Percentiles rank a stretch among this genome's conserved stretches.
Evolutionary conservation across 495 filamentous ascomycete genomes (phyloP).

Genomic region (Neurospora terricola): DNA sequence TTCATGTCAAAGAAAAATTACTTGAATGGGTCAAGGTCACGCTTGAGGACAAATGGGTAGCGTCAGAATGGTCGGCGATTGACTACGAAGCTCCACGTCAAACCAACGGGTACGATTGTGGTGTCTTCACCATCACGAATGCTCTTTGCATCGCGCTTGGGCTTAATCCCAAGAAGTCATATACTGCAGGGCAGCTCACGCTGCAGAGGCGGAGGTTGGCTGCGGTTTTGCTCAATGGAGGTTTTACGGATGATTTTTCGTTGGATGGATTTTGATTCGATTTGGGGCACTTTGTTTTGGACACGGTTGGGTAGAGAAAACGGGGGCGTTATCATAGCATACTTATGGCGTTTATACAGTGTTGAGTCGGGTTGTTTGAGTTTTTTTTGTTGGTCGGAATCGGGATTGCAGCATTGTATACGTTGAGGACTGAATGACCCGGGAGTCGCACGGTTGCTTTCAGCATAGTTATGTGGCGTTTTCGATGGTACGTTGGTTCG

Average conservation of each 20-base stretch:
- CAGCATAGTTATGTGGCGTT: neutral
- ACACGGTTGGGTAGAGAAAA: neutral
- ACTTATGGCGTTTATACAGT: neutral
- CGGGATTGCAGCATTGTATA: neutral
- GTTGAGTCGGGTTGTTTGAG: neutral
- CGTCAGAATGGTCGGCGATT: conserved; percentile 52
- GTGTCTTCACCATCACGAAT: conserved; percentile 68
- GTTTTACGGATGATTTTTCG: conserved; percentile 42
- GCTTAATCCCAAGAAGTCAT: conserved; percentile 46
- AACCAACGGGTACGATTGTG: conserved; percentile 67
- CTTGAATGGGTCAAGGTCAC: conserved; percentile 47
- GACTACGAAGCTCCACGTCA: conserved; percentile 44
- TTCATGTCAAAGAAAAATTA: conserved; percentile 9
- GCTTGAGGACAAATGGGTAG: conserved; percentile 45
- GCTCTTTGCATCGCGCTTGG: conserved; percentile 59
- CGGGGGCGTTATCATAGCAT: neutral
- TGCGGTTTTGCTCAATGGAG: conserved; percentile 58
- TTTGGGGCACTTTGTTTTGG: neutral
- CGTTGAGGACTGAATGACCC: neutral
- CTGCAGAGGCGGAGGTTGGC: conserved; percentile 54
- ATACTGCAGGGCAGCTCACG: conserved; percentile 45
- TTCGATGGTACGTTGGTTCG: neutral
- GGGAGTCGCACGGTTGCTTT: neutral
- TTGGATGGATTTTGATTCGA: conserved; percentile 18
- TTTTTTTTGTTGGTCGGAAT: neutral